These are phyloP conservation scores for Diaporthe nobilis DNA, from an alignment of 2,329 filamentous ascomycete genomes.

Conservation along the genomic window DNA sequence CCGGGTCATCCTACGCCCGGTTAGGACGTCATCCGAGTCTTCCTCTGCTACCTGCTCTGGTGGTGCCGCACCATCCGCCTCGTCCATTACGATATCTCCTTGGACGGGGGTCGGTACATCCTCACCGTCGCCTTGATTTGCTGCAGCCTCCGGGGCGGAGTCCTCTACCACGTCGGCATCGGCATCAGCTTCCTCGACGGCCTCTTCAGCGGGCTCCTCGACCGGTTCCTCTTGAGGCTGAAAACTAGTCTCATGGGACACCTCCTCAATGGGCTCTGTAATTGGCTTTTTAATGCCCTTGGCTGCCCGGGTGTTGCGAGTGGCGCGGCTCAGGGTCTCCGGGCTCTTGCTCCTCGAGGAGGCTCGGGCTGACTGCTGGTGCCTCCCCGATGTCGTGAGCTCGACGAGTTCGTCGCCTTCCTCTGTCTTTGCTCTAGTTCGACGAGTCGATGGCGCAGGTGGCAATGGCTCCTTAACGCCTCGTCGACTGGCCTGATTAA, in stretches of 20 bases:
- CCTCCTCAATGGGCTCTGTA: slow-evolving; percentile 64
- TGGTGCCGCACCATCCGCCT: slow-evolving; percentile 49
- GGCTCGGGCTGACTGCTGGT: slow-evolving; percentile 63
- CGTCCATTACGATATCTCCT: slow-evolving; percentile 44
- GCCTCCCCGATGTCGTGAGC: slow-evolving; percentile 72
- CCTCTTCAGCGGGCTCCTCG: slow-evolving; percentile 52
- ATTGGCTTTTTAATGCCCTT: slow-evolving; percentile 66
- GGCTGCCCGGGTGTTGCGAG: slow-evolving; percentile 62
- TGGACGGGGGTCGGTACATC: slow-evolving; percentile 43
- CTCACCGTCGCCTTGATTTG: slow-evolving; percentile 43
- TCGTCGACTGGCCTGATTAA: slow-evolving; percentile 42
- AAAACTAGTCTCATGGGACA: slow-evolving; percentile 64
- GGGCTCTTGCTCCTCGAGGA: slow-evolving; percentile 70
- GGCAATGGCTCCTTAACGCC: slow-evolving; percentile 40
- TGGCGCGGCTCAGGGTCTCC: slow-evolving; percentile 60
- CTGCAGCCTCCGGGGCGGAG: slow-evolving; percentile 35
- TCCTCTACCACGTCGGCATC: slow-evolving; percentile 44
- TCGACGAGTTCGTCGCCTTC: slow-evolving; percentile 71
- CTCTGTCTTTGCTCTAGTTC: slow-evolving; percentile 69
- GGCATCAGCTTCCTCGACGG: slow-evolving; percentile 19
- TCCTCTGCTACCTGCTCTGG: slow-evolving; percentile 49
- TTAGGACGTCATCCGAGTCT: slow-evolving; percentile 55
- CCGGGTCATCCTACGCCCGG: slow-evolving; percentile 38
- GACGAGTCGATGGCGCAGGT: slow-evolving; percentile 52
- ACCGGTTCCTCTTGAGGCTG: slow-evolving; percentile 43